Conservation (phyloP, 176 grass and related monocot species). For the Bolboschoenus planiculmis region DNA sequence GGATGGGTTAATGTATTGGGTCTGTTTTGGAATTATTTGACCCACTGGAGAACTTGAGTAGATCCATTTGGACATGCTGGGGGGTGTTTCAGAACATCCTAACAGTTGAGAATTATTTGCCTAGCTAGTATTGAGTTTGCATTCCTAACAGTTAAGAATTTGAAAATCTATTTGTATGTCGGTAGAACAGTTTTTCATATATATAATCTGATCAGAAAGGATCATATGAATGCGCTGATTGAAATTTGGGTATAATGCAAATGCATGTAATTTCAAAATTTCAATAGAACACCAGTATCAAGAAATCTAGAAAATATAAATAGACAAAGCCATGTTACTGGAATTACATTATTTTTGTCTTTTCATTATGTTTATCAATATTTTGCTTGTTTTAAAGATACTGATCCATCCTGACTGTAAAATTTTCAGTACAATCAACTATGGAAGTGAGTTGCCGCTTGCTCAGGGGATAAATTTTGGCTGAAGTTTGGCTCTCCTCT, state of each 20-base stretch:
- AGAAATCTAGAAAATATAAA: background rate
- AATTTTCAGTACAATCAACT: conserved; percentile 90
- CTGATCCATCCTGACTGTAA: background rate
- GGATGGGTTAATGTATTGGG: background rate
- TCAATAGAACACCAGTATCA: background rate
- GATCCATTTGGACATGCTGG: background rate
- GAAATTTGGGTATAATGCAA: background rate
- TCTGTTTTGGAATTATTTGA: background rate
- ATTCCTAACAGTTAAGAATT: too few species aligned
- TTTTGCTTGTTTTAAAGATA: conserved; percentile 4
- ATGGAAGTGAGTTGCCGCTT: conserved; percentile 88
- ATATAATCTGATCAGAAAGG: background rate
- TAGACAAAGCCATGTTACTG: background rate
- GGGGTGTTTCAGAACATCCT: background rate
- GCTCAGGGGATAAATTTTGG: conserved; percentile 96
- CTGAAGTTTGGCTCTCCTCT: background rate
- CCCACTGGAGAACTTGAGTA: background rate
- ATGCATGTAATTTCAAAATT: background rate
- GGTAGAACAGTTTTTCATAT: background rate
- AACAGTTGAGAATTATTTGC: too few species aligned
- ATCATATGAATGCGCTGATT: background rate
- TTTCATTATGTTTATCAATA: background rate
- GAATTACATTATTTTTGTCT: background rate
- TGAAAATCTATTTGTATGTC: too few species aligned
- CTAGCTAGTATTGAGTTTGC: too few species aligned